Evolutionary conservation across 163 green algal genomes (phyloP).

Genomic region (Picocystis sp.): DNA sequence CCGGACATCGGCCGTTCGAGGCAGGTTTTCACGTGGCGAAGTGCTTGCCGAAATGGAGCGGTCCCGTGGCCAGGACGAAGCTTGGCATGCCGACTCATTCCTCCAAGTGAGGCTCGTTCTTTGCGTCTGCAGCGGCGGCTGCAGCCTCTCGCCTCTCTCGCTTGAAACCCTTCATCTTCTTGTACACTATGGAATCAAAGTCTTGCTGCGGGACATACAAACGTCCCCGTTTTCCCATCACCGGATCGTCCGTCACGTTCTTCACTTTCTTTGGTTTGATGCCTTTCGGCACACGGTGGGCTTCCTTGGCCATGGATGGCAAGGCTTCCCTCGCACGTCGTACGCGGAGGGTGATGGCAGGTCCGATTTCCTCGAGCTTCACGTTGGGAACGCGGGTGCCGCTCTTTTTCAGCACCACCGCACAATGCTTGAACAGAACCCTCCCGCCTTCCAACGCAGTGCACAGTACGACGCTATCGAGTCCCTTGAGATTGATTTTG

Average conservation of each 20-base stretch:
- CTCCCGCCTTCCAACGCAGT: constrained; percentile 20
- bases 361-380: constrained; percentile 73
- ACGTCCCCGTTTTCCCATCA: constrained; percentile 37
- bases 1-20: too few species aligned
- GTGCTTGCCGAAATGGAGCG: too few species aligned
- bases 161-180: too few species aligned
- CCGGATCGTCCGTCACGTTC: constrained; percentile 58
- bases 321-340: constrained; percentile 38
- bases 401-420: constrained; percentile 73
- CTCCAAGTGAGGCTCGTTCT: too few species aligned
- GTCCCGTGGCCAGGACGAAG: too few species aligned
- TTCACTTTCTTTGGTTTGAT: constrained; percentile 52
- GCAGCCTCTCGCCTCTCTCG: too few species aligned
- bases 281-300: constrained; percentile 37
- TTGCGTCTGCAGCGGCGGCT: too few species aligned
- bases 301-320: constrained; percentile 69
- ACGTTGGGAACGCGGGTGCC: constrained; percentile 51
- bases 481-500: constrained; percentile 40
- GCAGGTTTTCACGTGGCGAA: too few species aligned
- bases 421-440: constrained; percentile 73
- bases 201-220: too few species aligned
- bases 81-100: too few species aligned
- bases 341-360: constrained; percentile 53
- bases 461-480: constrained; percentile 69
- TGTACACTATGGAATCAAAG: too few species aligned